These are phyloP conservation scores for Clonostachys rosea DNA, from an alignment of 2,329 filamentous ascomycete species.

Conservation along the genomic window DNA sequence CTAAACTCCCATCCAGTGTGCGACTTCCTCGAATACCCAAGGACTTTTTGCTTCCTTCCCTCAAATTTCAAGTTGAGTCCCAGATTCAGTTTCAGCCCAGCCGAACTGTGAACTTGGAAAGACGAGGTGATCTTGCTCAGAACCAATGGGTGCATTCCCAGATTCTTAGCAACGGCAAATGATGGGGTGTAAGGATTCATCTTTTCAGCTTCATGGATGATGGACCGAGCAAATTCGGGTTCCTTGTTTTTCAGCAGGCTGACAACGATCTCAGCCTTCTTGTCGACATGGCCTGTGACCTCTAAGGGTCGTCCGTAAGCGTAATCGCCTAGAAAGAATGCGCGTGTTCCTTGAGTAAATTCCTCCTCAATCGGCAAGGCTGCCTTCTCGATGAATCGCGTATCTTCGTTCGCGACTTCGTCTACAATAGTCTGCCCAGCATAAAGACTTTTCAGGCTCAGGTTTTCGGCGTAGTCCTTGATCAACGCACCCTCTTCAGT, in stretches of 20 bases:
- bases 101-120: slow-evolving; percentile 75
- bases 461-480: slow-evolving; percentile 87
- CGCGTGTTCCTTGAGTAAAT: slow-evolving; percentile 76
- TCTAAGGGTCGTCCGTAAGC: slow-evolving; percentile 89
- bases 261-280: slow-evolving; percentile 77
- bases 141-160: slow-evolving; percentile 79
- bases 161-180: slow-evolving; percentile 78
- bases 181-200: slow-evolving; percentile 78
- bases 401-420: slow-evolving; percentile 83
- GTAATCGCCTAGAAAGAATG: slow-evolving; percentile 92
- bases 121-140: slow-evolving; percentile 95
- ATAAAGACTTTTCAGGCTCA: slow-evolving; percentile 82
- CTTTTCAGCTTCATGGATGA: slow-evolving; percentile 67
- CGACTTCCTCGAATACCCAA: slow-evolving; percentile 89
- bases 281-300: slow-evolving; percentile 67
- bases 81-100: slow-evolving; percentile 80
- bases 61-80: slow-evolving; percentile 97
- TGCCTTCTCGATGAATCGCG: slow-evolving; percentile 84
- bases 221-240: slow-evolving; percentile 71
- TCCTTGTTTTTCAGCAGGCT: slow-evolving; percentile 69
- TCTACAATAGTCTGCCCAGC: slow-evolving; percentile 91
- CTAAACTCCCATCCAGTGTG: slow-evolving; percentile 95
- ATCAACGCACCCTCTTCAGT: slow-evolving; percentile 85
- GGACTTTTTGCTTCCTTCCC: slow-evolving; percentile 87
- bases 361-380: slow-evolving; percentile 90